phyloP scores from a whole-genome alignment of 495 filamentous ascomycete species.

The Hypoxylon lienhwacheense region DNA sequence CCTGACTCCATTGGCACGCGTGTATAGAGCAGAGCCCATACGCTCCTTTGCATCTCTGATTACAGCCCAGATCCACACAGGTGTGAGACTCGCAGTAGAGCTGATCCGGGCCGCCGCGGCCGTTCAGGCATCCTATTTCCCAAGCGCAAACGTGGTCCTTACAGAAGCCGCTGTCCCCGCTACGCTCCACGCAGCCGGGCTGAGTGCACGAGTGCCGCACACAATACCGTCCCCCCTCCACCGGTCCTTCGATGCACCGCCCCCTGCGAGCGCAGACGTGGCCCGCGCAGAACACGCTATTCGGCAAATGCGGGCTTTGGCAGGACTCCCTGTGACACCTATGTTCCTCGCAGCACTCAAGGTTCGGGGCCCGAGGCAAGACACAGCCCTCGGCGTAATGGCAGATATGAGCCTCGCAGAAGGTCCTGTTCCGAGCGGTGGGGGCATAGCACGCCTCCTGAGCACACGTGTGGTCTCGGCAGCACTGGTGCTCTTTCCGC shows the following conservation, averaged over 20 bases:
- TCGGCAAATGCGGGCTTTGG: slow-evolving; percentile 7
- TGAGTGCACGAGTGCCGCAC: slow-evolving; percentile 12
- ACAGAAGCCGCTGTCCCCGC: slow-evolving; percentile 22
- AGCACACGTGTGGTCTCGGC: slow-evolving; percentile 20
- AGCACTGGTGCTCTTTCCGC: slow-evolving; percentile 19
- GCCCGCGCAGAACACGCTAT: slow-evolving; percentile 19
- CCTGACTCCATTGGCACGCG: slow-evolving; percentile 23
- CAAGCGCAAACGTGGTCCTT: slow-evolving; percentile 22
- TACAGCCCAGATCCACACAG: slow-evolving; percentile 12
- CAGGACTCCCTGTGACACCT: slow-evolving; percentile 14
- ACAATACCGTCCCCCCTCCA: slow-evolving; percentile 14
- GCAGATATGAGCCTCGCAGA: slow-evolving; percentile 25
- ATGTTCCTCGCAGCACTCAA: slow-evolving; percentile 16
- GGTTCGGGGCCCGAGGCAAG: slow-evolving; percentile 4
- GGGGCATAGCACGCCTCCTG: slow-evolving; percentile 18
- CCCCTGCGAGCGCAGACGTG: slow-evolving; percentile 15
- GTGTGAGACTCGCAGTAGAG: slow-evolving; percentile 27
- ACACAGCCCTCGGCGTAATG: slow-evolving; percentile 16
- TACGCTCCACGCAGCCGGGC: slow-evolving; percentile 16
- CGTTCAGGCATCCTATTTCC: slow-evolving; percentile 17
- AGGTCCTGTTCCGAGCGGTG: slow-evolving; percentile 12
- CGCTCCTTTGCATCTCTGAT: slow-evolving; percentile 17
- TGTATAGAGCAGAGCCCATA: slow-evolving; percentile 21
- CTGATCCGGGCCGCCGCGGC: slow-evolving; percentile 16
- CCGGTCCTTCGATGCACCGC: slow-evolving; percentile 18